Evolutionary conservation across 306 rosid genomes (phyloP), one percentile per base, ranked within the genome.

Genomic region (Arachis hypogaea): DNA sequence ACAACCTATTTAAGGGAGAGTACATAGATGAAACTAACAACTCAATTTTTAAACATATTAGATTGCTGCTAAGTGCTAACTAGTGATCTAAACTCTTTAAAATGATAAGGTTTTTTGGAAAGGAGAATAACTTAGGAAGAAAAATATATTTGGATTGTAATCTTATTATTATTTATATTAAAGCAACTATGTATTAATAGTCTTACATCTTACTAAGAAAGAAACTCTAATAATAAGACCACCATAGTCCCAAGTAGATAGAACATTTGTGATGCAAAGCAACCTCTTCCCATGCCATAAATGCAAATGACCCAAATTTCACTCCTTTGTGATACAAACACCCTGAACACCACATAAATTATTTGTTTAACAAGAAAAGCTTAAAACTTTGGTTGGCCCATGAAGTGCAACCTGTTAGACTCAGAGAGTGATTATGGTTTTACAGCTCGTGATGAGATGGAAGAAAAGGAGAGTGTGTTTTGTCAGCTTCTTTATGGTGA

Each of bases 401-500:
- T 73, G 83, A 71, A 78, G 58, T 77, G 82, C 86, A 69, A 80
- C 85, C 77, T 82, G 88, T 83, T 73, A 62, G 64, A 59, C 16
- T 52, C 71, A 77, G 82, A 71, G 80, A 65, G 69, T 65, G 78
- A 59, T 70, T 63, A 74, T 75, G 83, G 82, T 86, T 81, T 79
- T 62, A 76, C 85, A 81, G 84, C 95, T 83, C 98, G 95, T 94
- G 97, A 89, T 72, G 89, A 89, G 81, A 82, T 84, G 77, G 82
- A 81, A 80, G 45, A n/a, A 11, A 42, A 47, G 74, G 74, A 11
- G 81, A 56, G 41, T 33, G 69, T 65, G 75, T n/a, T 73, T 78
- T 78, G 94, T 83, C 89, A 83, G 87, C 62, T 80, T 73, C 33
- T 79, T 82, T 85, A 81, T 70, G 49, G 9, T 42, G 38, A 33